These are phyloP conservation scores for Globisporangium polare DNA, from an alignment of 352 stramenopile species.

Conservation along the genomic window DNA sequence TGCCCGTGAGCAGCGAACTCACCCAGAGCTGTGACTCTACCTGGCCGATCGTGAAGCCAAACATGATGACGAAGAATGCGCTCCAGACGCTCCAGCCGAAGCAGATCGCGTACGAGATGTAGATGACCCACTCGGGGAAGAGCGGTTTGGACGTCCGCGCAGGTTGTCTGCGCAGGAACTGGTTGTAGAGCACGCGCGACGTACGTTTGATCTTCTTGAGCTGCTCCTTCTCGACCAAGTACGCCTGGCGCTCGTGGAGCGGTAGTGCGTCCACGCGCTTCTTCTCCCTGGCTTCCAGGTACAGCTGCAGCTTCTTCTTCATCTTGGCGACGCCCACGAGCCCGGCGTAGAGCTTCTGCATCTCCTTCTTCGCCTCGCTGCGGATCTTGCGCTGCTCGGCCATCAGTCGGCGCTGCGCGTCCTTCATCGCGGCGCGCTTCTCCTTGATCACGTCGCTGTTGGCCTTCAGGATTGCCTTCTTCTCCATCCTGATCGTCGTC, in stretches of 20 bases:
- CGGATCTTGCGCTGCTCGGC: conserved; percentile 33
- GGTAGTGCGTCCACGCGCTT: conserved; percentile 36
- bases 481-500: conserved; percentile 53
- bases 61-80: conserved; percentile 68
- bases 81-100: conserved; percentile 49
- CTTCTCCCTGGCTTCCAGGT: conserved; percentile 36
- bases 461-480: conserved; percentile 35
- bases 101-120: conserved; percentile 65
- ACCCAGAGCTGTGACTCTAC: conserved; percentile 64
- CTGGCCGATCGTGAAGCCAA: conserved; percentile 55
- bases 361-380: conserved; percentile 34
- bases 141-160: conserved; percentile 44
- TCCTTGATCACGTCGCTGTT: conserved; percentile 42
- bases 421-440: conserved; percentile 36
- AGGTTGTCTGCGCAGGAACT: conserved; percentile 53
- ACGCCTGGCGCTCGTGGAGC: conserved; percentile 55
- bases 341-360: conserved; percentile 37
- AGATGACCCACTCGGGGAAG: conserved; percentile 73
- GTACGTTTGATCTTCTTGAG: conserved; percentile 59
- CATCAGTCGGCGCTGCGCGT: conserved; percentile 27
- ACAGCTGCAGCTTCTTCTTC: conserved; percentile 56
- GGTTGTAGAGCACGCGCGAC: conserved; percentile 70
- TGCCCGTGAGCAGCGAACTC: conserved; percentile 45
- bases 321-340: conserved; percentile 44
- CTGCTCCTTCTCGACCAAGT: conserved; percentile 53